Evolutionary conservation across 1,284 basidiomycete species (phyloP).

Genomic region (Trichosporon ovoides): DNA sequence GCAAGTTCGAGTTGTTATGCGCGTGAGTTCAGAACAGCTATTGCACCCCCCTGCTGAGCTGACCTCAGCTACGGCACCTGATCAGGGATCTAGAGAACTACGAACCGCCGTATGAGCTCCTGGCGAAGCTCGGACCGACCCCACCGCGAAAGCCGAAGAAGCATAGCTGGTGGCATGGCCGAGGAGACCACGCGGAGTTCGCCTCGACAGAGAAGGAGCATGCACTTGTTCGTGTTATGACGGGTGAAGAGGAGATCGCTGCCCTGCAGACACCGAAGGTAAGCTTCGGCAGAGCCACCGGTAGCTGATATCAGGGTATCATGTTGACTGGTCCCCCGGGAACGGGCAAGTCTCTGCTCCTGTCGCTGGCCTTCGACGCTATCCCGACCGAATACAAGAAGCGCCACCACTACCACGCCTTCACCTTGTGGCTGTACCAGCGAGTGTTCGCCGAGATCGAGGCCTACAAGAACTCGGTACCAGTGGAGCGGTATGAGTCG

Average conservation of each 20-base stretch:
- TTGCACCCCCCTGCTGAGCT: neutral
- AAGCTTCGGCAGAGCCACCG: conserved; percentile 7
- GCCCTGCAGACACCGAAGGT: conserved; percentile 59
- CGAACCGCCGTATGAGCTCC: conserved; percentile 42
- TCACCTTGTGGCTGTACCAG: conserved; percentile 64
- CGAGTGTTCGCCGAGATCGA: conserved; percentile 50
- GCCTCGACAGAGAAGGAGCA: conserved; percentile 20
- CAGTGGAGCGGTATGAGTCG: conserved; percentile 3
- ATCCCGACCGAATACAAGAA: conserved; percentile 59
- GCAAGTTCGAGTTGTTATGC: conserved; percentile 62
- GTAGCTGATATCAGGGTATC: conserved; percentile 42
- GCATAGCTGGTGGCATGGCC: neutral
- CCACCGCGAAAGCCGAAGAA: conserved; percentile 26
- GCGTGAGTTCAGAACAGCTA: conserved; percentile 48
- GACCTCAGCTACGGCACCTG: conserved; percentile 40
- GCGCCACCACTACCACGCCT: conserved; percentile 63
- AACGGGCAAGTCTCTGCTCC: conserved; percentile 58
- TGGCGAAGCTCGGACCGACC: conserved; percentile 37
- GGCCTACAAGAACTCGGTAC: conserved; percentile 1
- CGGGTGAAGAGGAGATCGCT: conserved; percentile 59
- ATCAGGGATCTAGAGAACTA: conserved; percentile 38
- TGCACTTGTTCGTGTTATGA: conserved; percentile 55
- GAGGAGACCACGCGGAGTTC: conserved; percentile 4
- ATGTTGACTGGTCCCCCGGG: conserved; percentile 55
- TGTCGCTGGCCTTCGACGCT: conserved; percentile 62